Evolutionary conservation across 371 early-diverging fungal species (phyloP).

Genomic region (Encephalitozoon cuniculi): DNA sequence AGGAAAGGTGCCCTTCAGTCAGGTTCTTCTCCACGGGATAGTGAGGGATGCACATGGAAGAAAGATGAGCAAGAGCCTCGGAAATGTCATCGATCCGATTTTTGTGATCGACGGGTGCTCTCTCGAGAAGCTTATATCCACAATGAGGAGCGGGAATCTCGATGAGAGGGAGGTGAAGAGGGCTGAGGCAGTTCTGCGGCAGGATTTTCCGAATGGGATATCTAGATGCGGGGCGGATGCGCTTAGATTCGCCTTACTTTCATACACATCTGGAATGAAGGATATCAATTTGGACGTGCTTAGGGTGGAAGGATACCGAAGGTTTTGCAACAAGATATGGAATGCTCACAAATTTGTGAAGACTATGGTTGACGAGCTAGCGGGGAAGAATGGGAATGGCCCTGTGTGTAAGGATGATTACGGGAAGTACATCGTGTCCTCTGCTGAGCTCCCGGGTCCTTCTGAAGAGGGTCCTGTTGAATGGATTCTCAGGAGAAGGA

Average conservation of each 20-base stretch:
- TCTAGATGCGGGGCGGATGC: conserved; percentile 97
- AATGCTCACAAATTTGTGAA: conserved; percentile 65
- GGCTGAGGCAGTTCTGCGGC: conserved; percentile 65
- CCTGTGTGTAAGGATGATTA: not conserved
- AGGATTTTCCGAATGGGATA: conserved; percentile 93
- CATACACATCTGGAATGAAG: conserved; percentile 74
- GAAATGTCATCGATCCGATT: conserved; percentile 96
- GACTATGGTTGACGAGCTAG: not conserved
- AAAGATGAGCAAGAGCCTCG: conserved; percentile 95
- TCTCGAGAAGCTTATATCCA: conserved; percentile 68
- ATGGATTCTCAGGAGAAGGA: conserved; percentile 83
- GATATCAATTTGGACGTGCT: conserved; percentile 90
- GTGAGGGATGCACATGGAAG: conserved; percentile 97
- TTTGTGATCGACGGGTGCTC: conserved; percentile 88
- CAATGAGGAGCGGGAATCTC: conserved; percentile 74
- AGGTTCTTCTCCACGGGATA: conserved; percentile 85
- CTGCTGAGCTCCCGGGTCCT: not conserved
- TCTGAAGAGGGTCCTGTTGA: conserved; percentile 41
- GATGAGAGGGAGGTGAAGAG: conserved; percentile 77
- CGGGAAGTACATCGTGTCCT: not conserved
- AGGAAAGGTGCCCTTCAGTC: conserved; percentile 79
- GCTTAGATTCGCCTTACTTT: conserved; percentile 83
- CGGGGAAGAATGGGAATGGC: not conserved
- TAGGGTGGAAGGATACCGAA: conserved; percentile 91
- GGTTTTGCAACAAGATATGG: conserved; percentile 99